phyloP scores from a whole-genome alignment of 768 basidiomycete genomes.

The Amanita subjunquillea region DNA sequence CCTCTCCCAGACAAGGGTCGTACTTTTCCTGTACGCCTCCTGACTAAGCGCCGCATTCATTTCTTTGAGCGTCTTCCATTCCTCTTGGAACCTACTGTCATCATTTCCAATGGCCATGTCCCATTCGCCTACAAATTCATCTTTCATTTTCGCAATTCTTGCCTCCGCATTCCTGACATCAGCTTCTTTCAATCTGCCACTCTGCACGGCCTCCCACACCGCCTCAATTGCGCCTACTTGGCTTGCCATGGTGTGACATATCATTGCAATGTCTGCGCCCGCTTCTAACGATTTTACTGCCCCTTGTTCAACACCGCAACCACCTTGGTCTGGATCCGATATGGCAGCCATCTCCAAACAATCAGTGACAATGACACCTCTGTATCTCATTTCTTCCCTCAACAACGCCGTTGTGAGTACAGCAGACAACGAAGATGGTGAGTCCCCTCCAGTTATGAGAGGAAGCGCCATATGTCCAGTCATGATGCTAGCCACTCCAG shows the following conservation, averaged over 20 bases:
- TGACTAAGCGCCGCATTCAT: conserved; percentile 31
- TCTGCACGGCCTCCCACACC: conserved; percentile 38
- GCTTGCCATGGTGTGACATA: conserved; percentile 49
- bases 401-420: conserved; percentile 42
- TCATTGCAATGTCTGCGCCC: conserved; percentile 67
- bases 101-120: conserved; percentile 7
- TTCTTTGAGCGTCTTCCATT: conserved; percentile 27
- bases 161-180: conserved; percentile 29
- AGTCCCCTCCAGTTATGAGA: no score
- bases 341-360: conserved; percentile 75
- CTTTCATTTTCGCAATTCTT: conserved; percentile 42
- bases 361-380: conserved; percentile 60
- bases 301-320: conserved; percentile 38
- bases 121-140: conserved; percentile 38
- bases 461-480: no score
- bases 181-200: conserved; percentile 28
- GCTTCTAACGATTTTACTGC: conserved; percentile 48
- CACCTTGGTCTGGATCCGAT: conserved; percentile 32
- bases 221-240: conserved; percentile 45
- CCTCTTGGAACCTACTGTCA: conserved; percentile 3
- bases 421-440: conserved; percentile 18
- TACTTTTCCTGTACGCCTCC: conserved; percentile 36
- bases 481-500: no score
- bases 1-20: conserved; percentile 35
- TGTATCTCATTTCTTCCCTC: conserved; percentile 37